Percentiles rank a stretch among this genome's conserved stretches.
Evolutionary conservation across 805 yeast species (phyloP).

Genomic region (Yarrowia osloensis): DNA sequence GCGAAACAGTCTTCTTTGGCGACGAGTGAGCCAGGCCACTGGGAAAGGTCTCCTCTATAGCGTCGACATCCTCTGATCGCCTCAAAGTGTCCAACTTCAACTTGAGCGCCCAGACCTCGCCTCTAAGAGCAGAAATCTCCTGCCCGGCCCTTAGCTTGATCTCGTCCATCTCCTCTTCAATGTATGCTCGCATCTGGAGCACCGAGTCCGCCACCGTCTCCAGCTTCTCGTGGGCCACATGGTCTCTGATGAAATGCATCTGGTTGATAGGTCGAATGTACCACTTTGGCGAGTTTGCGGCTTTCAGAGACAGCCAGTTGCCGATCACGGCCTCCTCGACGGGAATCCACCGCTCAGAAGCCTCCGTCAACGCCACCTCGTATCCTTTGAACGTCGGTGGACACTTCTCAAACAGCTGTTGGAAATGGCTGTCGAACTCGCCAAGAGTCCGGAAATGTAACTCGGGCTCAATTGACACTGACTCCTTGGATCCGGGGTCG

Average conservation of each 20-base stretch:
- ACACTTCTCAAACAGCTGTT: background rate
- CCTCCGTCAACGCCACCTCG: background rate
- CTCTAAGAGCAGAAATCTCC: background rate
- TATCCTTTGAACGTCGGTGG: background rate
- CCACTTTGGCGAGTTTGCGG: background rate
- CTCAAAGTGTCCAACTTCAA: background rate
- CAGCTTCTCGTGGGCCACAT: conserved; percentile 1
- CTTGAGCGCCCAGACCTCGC: background rate
- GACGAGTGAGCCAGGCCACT: background rate
- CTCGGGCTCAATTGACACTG: background rate
- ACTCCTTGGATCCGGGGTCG: background rate
- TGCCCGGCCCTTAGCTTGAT: background rate
- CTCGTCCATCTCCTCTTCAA: conserved; percentile 16
- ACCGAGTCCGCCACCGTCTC: conserved; percentile 8
- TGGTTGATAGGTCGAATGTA: background rate
- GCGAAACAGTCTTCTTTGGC: background rate
- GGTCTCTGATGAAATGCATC: background rate
- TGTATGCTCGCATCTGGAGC: conserved; percentile 1
- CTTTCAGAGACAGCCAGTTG: background rate
- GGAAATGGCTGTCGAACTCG: background rate
- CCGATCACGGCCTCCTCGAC: background rate
- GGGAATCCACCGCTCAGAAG: background rate
- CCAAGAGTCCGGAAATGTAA: background rate
- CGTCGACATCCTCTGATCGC: background rate
- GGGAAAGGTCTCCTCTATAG: background rate